A percentile compares a stretch with the other conserved stretches of the same genome.
Conservation (phyloP, 2,329 filamentous ascomycete species). For the Exophiala xenobiotica region DNA sequence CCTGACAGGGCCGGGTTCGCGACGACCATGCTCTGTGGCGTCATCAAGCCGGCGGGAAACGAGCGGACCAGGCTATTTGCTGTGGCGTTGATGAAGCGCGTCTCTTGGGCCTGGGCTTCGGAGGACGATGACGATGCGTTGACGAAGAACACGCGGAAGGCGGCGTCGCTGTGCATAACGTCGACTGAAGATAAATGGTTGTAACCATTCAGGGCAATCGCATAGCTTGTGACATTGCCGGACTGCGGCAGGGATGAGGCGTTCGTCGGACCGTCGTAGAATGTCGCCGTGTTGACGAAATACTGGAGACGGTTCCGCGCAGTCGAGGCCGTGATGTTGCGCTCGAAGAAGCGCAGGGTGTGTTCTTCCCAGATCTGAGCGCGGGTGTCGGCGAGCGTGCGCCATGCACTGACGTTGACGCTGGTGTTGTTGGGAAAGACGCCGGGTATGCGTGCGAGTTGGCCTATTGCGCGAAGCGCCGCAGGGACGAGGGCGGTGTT, state of each 20-base stretch:
- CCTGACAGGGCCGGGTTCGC: conserved; percentile 61
- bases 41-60: conserved; percentile 61
- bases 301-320: conserved; percentile 50
- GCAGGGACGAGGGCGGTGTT: conserved; percentile 64
- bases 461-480: conserved; percentile 58
- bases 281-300: conserved; percentile 49
- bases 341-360: conserved; percentile 58
- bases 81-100: conserved; percentile 56
- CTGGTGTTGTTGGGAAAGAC: conserved; percentile 50
- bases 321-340: conserved; percentile 43
- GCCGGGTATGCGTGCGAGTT: conserved; percentile 47
- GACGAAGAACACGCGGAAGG: conserved; percentile 62
- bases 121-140: conserved; percentile 49
- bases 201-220: conserved; percentile 56
- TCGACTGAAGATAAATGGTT: conserved; percentile 51
- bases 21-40: conserved; percentile 57
- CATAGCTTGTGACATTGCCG: conserved; percentile 53
- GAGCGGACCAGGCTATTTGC: conserved; percentile 58
- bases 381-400: conserved; percentile 46
- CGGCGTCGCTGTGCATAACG: conserved; percentile 65
- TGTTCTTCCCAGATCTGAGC: conserved; percentile 63
- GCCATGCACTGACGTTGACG: conserved; percentile 20
- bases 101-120: conserved; percentile 55
- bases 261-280: conserved; percentile 47
- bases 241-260: conserved; percentile 40